A percentile compares a stretch with the other conserved stretches of the same genome.
Evolutionary conservation across 495 filamentous ascomycete genomes (phyloP).

Genomic region (Schizothecium vesticola): DNA sequence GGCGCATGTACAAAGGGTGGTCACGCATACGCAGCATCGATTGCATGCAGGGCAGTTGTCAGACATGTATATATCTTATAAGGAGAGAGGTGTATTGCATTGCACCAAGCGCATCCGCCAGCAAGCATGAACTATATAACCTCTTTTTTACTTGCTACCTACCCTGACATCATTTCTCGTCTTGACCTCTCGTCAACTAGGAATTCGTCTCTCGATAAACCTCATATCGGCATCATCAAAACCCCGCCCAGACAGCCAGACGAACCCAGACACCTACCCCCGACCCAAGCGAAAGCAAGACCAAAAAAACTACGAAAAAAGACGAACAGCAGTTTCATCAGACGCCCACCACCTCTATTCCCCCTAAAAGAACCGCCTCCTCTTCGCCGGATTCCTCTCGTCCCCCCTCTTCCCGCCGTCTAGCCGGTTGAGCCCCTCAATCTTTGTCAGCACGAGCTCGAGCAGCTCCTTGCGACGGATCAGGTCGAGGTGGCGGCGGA

Average conservation of each 20-base stretch:
- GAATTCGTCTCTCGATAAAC: neutral
- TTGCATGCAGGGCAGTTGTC: neutral
- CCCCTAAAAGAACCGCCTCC: neutral
- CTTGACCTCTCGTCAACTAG: neutral
- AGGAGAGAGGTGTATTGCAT: neutral
- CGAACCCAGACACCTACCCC: neutral
- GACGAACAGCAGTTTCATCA: neutral
- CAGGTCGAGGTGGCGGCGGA: slow-evolving; percentile 82
- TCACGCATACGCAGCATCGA: neutral
- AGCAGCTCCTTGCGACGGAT: slow-evolving; percentile 88
- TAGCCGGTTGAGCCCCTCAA: slow-evolving; percentile 76
- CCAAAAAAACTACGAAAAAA: neutral
- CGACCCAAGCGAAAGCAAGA: neutral
- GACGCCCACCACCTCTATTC: neutral
- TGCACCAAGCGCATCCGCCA: neutral
- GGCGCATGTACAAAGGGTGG: neutral
- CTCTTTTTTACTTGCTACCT: neutral
- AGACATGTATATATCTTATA: neutral
- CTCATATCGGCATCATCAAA: neutral
- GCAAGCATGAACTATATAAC: neutral
- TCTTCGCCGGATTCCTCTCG: neutral
- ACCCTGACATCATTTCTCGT: neutral
- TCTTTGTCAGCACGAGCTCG: slow-evolving; percentile 88
- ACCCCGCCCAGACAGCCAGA: neutral
- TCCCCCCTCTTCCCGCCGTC: slow-evolving; percentile 35